A percentile compares a stretch with the other conserved stretches of the same genome.
These are phyloP conservation scores for Alternaria incomplexa DNA, from an alignment of 2,329 filamentous ascomycete genomes.

Conservation along the genomic window DNA sequence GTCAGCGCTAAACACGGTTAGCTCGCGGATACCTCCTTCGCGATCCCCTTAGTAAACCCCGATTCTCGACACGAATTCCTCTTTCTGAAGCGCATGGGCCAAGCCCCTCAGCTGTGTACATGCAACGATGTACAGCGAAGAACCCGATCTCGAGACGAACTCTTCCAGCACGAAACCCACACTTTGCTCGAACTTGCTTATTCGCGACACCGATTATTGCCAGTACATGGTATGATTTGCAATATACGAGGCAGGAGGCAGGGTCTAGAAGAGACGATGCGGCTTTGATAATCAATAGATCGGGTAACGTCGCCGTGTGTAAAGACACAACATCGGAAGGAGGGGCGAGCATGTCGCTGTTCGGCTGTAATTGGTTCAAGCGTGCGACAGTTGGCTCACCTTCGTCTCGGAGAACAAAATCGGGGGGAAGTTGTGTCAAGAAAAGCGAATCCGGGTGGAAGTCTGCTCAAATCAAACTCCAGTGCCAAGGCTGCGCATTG, in stretches of 20 bases:
- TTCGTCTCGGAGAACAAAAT: neutral
- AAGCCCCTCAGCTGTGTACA: neutral
- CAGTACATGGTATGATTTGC: neutral
- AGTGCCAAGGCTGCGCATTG: neutral
- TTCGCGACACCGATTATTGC: neutral
- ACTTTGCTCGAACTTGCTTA: neutral
- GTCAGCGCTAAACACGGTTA: neutral
- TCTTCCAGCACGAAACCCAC: neutral
- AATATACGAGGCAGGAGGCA: neutral
- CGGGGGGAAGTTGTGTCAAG: neutral
- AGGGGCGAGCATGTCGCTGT: neutral
- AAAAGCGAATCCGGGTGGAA: too few species aligned
- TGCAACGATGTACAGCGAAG: conserved; percentile 1
- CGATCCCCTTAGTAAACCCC: conserved; percentile 8
- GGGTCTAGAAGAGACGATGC: neutral
- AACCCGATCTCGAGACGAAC: neutral
- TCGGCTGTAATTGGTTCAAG: neutral
- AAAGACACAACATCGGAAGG: neutral
- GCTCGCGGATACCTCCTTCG: neutral
- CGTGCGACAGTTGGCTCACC: neutral
- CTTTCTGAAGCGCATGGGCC: neutral
- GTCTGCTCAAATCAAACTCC: neutral
- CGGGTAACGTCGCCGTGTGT: neutral
- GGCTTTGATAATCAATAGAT: neutral
- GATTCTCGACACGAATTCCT: conserved; percentile 9